Conservation (phyloP, 192 early-diverging fungal genomes). For the Kappamyces sp. region DNA sequence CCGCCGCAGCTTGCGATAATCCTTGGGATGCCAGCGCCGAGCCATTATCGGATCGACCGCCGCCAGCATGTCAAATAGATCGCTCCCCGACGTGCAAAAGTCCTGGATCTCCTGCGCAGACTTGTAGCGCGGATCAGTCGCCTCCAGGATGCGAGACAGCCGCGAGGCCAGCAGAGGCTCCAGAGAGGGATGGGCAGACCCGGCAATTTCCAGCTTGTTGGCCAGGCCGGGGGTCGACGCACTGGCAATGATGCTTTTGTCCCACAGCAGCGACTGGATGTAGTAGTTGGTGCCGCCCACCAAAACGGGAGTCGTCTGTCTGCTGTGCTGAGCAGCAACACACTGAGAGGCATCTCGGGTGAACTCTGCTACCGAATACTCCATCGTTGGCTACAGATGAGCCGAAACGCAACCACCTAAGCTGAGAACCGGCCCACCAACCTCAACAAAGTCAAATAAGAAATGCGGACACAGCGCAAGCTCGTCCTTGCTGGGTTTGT, state of each 20-base stretch:
- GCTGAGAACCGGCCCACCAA: no score
- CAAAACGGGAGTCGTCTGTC: slow-evolving; percentile 71
- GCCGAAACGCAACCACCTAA: slow-evolving; percentile 2
- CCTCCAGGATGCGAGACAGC: slow-evolving; percentile 16
- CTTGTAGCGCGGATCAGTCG: slow-evolving; percentile 16
- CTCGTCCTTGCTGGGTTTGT: slow-evolving; percentile 79
- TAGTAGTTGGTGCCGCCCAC: slow-evolving; percentile 98
- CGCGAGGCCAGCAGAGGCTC: slow-evolving; percentile 8
- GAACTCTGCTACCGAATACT: slow-evolving; percentile 87
- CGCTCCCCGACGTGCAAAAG: slow-evolving; percentile 23
- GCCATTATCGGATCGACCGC: slow-evolving; percentile 81
- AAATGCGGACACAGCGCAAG: slow-evolving; percentile 70
- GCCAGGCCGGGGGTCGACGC: slow-evolving; percentile 10
- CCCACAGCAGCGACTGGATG: slow-evolving; percentile 83
- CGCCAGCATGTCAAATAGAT: slow-evolving; percentile 61
- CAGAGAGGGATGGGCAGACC: slow-evolving; percentile 17
- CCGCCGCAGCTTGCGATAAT: slow-evolving; percentile 77
- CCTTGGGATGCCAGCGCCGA: slow-evolving; percentile 81
- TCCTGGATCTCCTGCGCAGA: slow-evolving; percentile 8
- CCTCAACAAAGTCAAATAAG: slow-evolving; percentile 69
- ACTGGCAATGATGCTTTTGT: slow-evolving; percentile 52
- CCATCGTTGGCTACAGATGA: slow-evolving; percentile 28
- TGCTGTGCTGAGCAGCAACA: slow-evolving; percentile 73
- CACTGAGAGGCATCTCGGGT: slow-evolving; percentile 63
- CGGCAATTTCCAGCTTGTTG: slow-evolving; percentile 11